A percentile compares a stretch with the other conserved stretches of the same genome.
Conservation (phyloP, 2,329 filamentous ascomycete species). For the Seiridium unicorne region DNA sequence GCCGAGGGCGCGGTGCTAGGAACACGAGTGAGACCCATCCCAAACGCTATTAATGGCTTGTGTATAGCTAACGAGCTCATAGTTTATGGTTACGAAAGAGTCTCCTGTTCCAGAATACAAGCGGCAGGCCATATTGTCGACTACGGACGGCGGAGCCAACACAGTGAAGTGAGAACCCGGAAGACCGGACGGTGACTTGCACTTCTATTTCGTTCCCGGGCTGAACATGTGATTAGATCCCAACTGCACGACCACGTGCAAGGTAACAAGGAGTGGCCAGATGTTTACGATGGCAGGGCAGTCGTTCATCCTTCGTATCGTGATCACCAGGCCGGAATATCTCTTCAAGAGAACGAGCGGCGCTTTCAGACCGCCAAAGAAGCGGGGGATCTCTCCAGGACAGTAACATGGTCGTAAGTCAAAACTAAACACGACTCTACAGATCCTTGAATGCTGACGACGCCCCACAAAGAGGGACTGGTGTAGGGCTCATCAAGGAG, state of each 20-base stretch:
- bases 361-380: slow-evolving; percentile 2
- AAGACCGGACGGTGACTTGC: too few species aligned
- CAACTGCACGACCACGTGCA: slow-evolving; percentile 29
- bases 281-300: slow-evolving; percentile 27
- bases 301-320: slow-evolving; percentile 23
- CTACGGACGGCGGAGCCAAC: slow-evolving; percentile 29
- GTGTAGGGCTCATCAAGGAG: slow-evolving; percentile 23
- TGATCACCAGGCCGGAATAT: slow-evolving; percentile 21
- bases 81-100: slow-evolving; percentile 34
- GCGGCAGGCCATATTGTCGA: slow-evolving; percentile 28
- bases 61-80: background rate
- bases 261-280: slow-evolving; percentile 25
- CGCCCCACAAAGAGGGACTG: slow-evolving; percentile 20
- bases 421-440: background rate
- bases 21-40: slow-evolving; percentile 45
- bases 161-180: slow-evolving; percentile 30
- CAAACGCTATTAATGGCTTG: too few species aligned
- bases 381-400: slow-evolving; percentile 15
- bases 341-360: slow-evolving; percentile 23
- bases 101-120: slow-evolving; percentile 29
- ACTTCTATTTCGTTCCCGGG: background rate
- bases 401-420: slow-evolving; percentile 32
- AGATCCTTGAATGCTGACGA: background rate
- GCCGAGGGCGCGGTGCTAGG: slow-evolving; percentile 58
- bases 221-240: slow-evolving; percentile 17